These are phyloP conservation scores for Scleroderma bovista DNA, from an alignment of 768 basidiomycete genomes.

Conservation along the genomic window DNA sequence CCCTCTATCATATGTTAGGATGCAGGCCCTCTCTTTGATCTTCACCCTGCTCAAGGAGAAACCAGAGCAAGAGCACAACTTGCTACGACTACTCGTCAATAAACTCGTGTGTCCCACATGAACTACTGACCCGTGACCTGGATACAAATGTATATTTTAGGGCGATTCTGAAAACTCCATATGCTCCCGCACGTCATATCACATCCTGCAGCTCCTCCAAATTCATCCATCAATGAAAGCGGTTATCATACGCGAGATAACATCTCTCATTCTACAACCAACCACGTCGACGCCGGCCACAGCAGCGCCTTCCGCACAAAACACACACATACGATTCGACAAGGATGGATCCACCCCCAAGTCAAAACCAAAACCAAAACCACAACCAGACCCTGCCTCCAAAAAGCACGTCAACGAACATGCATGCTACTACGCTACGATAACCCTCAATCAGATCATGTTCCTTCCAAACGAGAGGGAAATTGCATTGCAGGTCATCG, in stretches of 20 bases:
- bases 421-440: slow-evolving; percentile 85
- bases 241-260: slow-evolving; percentile 83
- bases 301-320: slow-evolving; percentile 13
- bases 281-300: slow-evolving; percentile 32
- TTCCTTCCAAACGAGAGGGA: slow-evolving; percentile 60
- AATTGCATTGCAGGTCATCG: slow-evolving; percentile 74
- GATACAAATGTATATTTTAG: slow-evolving; percentile 30
- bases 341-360: slow-evolving; percentile 24
- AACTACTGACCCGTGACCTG: neutral
- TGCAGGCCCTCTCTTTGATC: slow-evolving; percentile 73
- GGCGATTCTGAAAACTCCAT: slow-evolving; percentile 87
- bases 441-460: slow-evolving; percentile 93
- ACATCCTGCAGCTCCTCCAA: slow-evolving; percentile 85
- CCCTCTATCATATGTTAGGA: slow-evolving; percentile 82
- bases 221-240: slow-evolving; percentile 89
- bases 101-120: slow-evolving; percentile 61
- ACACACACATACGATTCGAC: slow-evolving; percentile 51
- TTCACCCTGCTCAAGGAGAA: slow-evolving; percentile 79
- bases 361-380: neutral
- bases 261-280: slow-evolving; percentile 63
- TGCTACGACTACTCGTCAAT: slow-evolving; percentile 87
- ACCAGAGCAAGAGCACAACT: slow-evolving; percentile 97
- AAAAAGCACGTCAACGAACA: slow-evolving; percentile 56
- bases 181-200: slow-evolving; percentile 85
- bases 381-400: slow-evolving; percentile 21